These are phyloP conservation scores for Lichtheimia corymbifera DNA, from an alignment of 371 early-diverging fungal species.

Conservation along the genomic window DNA sequence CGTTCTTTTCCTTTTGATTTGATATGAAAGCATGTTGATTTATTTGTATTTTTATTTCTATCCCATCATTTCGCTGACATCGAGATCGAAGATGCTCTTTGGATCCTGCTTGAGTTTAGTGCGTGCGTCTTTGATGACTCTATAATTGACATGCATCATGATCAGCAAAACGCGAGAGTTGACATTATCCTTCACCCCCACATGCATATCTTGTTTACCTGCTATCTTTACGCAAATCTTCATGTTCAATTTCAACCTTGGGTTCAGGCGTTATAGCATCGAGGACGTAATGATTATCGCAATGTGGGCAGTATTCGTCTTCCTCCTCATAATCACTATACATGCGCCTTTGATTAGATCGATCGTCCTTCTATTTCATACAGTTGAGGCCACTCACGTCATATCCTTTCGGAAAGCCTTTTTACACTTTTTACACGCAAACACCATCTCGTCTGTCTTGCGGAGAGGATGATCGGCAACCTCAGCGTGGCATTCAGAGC, in stretches of 20 bases:
- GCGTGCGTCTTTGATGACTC: constrained; percentile 44
- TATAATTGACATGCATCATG: constrained; percentile 3
- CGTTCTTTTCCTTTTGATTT: neutral
- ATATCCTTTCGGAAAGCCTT: constrained; percentile 95
- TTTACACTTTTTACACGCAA: constrained; percentile 98
- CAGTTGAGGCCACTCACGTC: constrained; percentile 46
- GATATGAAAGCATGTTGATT: neutral
- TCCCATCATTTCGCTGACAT: constrained; percentile 42
- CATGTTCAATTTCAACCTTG: constrained; percentile 87
- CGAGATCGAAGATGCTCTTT: constrained; percentile 41
- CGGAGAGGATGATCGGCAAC: constrained; percentile 75
- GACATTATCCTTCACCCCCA: neutral
- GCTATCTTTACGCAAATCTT: constrained; percentile 78
- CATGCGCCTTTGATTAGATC: too few species aligned
- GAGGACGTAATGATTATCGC: constrained; percentile 95
- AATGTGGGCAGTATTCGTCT: constrained; percentile 97
- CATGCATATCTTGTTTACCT: constrained; percentile 35
- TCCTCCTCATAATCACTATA: constrained; percentile 84
- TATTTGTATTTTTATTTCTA: constrained; percentile 31
- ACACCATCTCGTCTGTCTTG: constrained; percentile 90
- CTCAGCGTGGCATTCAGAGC: constrained; percentile 94
- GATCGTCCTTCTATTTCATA: neutral
- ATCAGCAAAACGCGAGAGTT: neutral
- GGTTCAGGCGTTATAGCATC: constrained; percentile 90
- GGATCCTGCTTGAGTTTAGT: constrained; percentile 21